These are phyloP conservation scores for Argentina anserina DNA, from an alignment of 306 rosid species.

Conservation along the genomic window DNA sequence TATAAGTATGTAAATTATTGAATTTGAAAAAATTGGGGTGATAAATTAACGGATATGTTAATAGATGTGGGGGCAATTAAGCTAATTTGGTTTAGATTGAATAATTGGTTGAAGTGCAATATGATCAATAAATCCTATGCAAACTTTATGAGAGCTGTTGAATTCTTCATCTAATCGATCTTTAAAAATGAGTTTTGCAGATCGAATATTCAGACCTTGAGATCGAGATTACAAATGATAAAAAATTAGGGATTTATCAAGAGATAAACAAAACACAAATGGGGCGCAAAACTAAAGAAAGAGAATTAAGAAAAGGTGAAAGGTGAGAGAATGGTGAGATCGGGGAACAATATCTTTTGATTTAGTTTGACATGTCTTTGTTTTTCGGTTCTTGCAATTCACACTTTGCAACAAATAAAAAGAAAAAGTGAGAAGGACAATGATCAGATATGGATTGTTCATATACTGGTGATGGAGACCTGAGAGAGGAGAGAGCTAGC, in stretches of 20 bases:
- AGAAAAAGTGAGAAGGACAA: conserved; percentile 38
- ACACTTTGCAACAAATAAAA: conserved; percentile 16
- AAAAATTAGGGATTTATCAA: not conserved
- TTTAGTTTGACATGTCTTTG: conserved; percentile 44
- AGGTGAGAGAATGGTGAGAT: conserved; percentile 40
- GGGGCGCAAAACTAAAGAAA: not conserved
- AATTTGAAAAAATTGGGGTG: too few species aligned
- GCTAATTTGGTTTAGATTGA: not conserved
- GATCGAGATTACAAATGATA: not conserved
- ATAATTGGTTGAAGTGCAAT: not conserved
- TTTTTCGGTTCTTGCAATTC: conserved; percentile 17
- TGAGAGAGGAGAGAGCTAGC: not conserved
- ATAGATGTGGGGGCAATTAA: not conserved
- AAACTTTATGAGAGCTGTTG: not conserved
- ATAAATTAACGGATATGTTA: too few species aligned
- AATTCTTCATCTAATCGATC: not conserved
- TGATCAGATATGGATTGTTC: conserved; percentile 30
- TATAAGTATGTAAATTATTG: too few species aligned
- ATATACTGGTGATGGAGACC: conserved; percentile 2
- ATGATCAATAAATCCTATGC: not conserved
- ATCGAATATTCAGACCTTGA: conserved; percentile 1
- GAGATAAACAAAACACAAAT: not conserved
- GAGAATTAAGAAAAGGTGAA: conserved; percentile 6
- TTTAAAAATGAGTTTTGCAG: not conserved
- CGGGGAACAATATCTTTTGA: conserved; percentile 35